phyloP scores from a whole-genome alignment of 257 asterid genomes.

The Jaltomata sinuosa region DNA sequence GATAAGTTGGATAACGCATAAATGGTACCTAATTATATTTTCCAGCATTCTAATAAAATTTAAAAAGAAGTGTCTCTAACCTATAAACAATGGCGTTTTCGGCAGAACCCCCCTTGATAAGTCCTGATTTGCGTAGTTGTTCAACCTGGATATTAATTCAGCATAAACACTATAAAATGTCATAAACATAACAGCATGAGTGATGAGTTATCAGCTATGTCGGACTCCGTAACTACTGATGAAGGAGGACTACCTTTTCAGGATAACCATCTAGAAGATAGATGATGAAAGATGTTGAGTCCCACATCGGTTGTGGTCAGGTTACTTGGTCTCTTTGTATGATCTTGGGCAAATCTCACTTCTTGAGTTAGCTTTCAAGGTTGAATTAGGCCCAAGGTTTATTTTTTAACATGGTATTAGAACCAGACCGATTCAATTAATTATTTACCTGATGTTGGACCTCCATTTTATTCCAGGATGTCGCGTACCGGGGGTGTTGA shows the following conservation, averaged over 20 bases:
- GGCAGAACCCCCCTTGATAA: constrained; percentile 72
- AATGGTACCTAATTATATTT: not conserved
- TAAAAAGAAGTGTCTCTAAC: constrained; percentile 25
- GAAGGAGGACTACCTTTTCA: not conserved
- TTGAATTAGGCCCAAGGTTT: not conserved
- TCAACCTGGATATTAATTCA: constrained; percentile 49
- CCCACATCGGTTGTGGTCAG: not conserved
- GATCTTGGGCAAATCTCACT: not conserved
- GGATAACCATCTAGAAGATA: not conserved
- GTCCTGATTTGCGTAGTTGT: constrained; percentile 57
- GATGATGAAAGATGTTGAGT: not conserved
- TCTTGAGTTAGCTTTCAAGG: not conserved
- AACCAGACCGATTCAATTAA: not conserved
- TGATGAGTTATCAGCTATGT: not conserved
- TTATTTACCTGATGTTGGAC: not conserved
- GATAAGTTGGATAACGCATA: not conserved
- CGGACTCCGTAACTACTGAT: not conserved
- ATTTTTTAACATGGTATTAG: not conserved
- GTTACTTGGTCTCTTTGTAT: not conserved
- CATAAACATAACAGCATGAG: not conserved
- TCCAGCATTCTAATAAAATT: not conserved
- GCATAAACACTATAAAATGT: not conserved
- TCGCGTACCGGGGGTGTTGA: not conserved
- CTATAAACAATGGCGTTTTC: constrained; percentile 81
- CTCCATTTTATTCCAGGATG: not conserved